phyloP scores from a whole-genome alignment of 495 filamentous ascomycete species.

The Penicillium dipodomyicola region DNA sequence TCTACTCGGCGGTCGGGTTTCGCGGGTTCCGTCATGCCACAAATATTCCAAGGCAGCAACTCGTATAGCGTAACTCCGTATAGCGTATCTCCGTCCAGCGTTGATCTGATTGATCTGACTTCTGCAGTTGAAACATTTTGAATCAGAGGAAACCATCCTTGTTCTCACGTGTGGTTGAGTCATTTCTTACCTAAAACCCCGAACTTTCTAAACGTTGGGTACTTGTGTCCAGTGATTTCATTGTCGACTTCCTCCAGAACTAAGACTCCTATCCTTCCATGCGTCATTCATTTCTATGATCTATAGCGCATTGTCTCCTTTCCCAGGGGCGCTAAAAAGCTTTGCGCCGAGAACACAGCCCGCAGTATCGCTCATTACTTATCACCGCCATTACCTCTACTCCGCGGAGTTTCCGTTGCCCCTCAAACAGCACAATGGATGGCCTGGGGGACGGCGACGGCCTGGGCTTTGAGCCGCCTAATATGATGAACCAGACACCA shows the following conservation, averaged over 20 bases:
- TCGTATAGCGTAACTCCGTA: background rate
- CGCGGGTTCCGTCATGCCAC: constrained; percentile 8
- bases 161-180: background rate
- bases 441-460: constrained; percentile 43
- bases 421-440: constrained; percentile 34
- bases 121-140: background rate
- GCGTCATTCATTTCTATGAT: constrained; percentile 22
- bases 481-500: constrained; percentile 59
- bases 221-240: background rate
- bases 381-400: constrained; percentile 23
- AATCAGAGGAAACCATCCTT: background rate
- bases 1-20: constrained; percentile 6
- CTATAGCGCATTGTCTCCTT: constrained; percentile 1
- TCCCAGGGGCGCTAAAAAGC: constrained; percentile 3
- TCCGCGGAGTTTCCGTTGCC: constrained; percentile 24
- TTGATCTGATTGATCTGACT: too few species aligned
- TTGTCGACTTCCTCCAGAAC: background rate
- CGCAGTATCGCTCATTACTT: constrained; percentile 21
- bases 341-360: constrained; percentile 13
- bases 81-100: background rate
- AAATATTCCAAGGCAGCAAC: constrained; percentile 4
- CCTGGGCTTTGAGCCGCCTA: constrained; percentile 45
- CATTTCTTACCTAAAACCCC: background rate
- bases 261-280: constrained; percentile 8
- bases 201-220: background rate